Conservation (phyloP, 371 early-diverging fungal species). For the Apophysomyces sp. region DNA sequence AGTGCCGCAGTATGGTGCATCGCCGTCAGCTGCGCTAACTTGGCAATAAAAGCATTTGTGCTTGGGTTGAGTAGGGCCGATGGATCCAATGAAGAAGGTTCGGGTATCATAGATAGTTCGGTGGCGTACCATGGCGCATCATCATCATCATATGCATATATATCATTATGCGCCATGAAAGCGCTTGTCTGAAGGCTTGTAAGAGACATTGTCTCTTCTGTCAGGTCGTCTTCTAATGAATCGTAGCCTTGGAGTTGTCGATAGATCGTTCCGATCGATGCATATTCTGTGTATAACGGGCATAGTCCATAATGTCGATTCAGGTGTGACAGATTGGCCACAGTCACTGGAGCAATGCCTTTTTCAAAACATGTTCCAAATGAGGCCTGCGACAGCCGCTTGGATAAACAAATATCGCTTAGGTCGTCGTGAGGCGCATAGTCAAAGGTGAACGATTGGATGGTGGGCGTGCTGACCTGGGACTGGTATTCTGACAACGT, state of each 20-base stretch:
- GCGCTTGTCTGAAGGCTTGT: slow-evolving; percentile 6
- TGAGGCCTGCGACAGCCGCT: not conserved
- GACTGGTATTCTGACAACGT: not conserved
- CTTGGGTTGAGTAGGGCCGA: slow-evolving; percentile 51
- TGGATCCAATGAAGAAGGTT: slow-evolving; percentile 18
- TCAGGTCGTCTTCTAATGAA: not conserved
- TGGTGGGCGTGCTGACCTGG: not conserved
- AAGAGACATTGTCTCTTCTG: slow-evolving; percentile 16
- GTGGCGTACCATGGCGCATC: slow-evolving; percentile 45
- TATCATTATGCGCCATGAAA: not conserved
- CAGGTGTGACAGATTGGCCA: not conserved
- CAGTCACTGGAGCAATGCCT: not conserved
- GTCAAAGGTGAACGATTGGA: not conserved
- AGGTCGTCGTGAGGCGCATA: not conserved
- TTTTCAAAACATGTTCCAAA: not conserved
- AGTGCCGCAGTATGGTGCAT: slow-evolving; percentile 87
- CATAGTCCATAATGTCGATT: not conserved
- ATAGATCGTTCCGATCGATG: slow-evolving; percentile 4
- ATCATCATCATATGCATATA: slow-evolving; percentile 23
- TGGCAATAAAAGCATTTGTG: slow-evolving; percentile 77
- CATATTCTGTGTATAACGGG: slow-evolving; percentile 9
- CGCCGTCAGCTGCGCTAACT: slow-evolving; percentile 76
- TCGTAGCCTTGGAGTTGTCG: not conserved
- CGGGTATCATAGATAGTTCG: slow-evolving; percentile 18
- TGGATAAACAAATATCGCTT: not conserved